These are phyloP conservation scores for Hirschfeldia incana DNA, from an alignment of 345 rosid species.

Conservation along the genomic window DNA sequence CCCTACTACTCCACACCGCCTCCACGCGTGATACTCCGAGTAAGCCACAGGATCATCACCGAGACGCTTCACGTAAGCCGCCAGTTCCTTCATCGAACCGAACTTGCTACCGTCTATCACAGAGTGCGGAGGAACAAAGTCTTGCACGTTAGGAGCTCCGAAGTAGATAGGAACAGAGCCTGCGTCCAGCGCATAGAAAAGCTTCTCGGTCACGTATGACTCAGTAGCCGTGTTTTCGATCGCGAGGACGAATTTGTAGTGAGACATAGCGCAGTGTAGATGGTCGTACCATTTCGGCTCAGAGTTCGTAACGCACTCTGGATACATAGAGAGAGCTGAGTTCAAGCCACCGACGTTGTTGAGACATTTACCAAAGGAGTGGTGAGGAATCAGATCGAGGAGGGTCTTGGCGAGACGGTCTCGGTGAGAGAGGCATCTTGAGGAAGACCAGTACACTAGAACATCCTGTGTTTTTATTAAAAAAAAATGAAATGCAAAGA, in stretches of 20 bases:
- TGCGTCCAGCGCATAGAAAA: conserved; percentile 80
- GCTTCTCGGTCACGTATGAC: conserved; percentile 93
- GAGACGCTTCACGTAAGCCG: conserved; percentile 58
- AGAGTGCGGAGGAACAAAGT: conserved; percentile 84
- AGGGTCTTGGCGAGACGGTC: conserved; percentile 65
- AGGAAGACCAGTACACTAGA: conserved; percentile 91
- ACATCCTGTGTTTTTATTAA: conserved; percentile 47
- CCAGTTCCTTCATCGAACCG: conserved; percentile 63
- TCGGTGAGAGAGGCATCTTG: conserved; percentile 78
- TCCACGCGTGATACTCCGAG: conserved; percentile 93
- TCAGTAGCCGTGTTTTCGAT: conserved; percentile 83
- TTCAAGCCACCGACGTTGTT: conserved; percentile 81
- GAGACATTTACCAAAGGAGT: conserved; percentile 91
- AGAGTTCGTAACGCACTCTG: conserved; percentile 59
- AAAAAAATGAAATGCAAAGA: background rate
- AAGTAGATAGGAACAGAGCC: conserved; percentile 89
- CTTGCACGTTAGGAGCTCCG: conserved; percentile 84
- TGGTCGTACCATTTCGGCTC: conserved; percentile 89
- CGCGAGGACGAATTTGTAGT: conserved; percentile 90
- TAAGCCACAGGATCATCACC: conserved; percentile 77
- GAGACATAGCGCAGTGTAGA: conserved; percentile 93
- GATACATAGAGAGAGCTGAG: conserved; percentile 73
- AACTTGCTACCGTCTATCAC: conserved; percentile 82
- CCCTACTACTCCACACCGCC: conserved; percentile 81
- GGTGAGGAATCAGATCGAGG: conserved; percentile 69